Percentiles rank a stretch among this genome's conserved stretches.
These are phyloP conservation scores for Cokeromyces recurvatus DNA, from an alignment of 371 early-diverging fungal genomes.

Conservation along the genomic window DNA sequence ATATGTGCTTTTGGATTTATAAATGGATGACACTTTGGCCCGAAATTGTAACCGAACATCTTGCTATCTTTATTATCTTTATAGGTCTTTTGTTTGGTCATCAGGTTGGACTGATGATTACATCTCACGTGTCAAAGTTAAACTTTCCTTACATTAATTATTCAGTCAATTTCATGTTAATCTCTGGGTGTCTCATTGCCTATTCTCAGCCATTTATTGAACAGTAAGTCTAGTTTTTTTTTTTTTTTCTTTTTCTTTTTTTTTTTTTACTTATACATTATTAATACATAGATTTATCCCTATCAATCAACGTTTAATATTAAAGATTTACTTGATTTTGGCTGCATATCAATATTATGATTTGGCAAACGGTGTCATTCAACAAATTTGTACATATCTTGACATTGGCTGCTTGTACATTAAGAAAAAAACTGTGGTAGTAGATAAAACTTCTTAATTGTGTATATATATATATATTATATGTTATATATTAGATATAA, in stretches of 20 bases:
- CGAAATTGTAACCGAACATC: slow-evolving; percentile 53
- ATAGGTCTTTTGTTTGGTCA: slow-evolving; percentile 80
- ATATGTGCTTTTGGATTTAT: slow-evolving; percentile 47
- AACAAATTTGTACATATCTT: slow-evolving; percentile 77
- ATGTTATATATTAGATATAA: no score
- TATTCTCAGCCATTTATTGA: slow-evolving; percentile 45
- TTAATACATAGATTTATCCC: slow-evolving; percentile 7
- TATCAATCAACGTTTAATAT: slow-evolving; percentile 18
- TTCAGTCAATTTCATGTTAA: slow-evolving; percentile 42
- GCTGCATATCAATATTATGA: slow-evolving; percentile 53
- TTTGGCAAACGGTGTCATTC: slow-evolving; percentile 70
- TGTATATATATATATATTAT: slow-evolving; percentile 1
- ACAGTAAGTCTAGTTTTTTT: slow-evolving; percentile 33
- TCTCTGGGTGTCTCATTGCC: slow-evolving; percentile 66
- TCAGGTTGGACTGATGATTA: slow-evolving; percentile 80
- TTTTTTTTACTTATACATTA: no score
- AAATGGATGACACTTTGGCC: slow-evolving; percentile 76
- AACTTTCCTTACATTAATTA: slow-evolving; percentile 72
- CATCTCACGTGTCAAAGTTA: slow-evolving; percentile 80
- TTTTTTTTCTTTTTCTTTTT: no score
- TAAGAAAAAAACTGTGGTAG: slow-evolving; percentile 55
- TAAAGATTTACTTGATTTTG: slow-evolving; percentile 21
- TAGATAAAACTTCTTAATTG: slow-evolving; percentile 18
- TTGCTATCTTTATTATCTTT: slow-evolving; percentile 64
- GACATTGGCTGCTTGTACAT: slow-evolving; percentile 84